A percentile compares a stretch with the other conserved stretches of the same genome.
Conservation (phyloP, 345 rosid species). For the Moringa oleifera region DNA sequence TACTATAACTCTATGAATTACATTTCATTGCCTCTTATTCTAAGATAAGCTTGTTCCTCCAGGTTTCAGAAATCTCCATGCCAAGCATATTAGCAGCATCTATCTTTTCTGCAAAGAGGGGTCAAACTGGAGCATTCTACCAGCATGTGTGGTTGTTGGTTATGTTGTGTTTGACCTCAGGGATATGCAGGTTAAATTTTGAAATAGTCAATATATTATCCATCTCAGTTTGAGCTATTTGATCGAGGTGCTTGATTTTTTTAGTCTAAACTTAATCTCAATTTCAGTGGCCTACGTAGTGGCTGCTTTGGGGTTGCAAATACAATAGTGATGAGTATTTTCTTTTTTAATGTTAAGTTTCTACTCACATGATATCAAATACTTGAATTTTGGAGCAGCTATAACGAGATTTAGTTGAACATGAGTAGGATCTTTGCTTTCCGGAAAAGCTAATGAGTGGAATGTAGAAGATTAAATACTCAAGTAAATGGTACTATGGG, state of each 20-base stretch:
- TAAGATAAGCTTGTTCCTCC: constrained; percentile 3
- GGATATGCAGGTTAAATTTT: constrained; percentile 37
- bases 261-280: not conserved
- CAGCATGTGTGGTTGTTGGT: constrained; percentile 25
- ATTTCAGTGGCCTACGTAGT: constrained; percentile 45
- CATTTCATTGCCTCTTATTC: not conserved
- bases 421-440: no score
- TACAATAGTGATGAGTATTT: constrained; percentile 32
- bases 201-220: not conserved
- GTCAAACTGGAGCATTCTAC: constrained; percentile 22
- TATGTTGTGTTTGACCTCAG: constrained; percentile 37
- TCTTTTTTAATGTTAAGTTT: no score
- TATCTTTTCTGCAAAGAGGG: constrained; percentile 39
- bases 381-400: not conserved
- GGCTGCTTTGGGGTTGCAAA: constrained; percentile 47
- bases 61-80: constrained; percentile 48
- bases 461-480: no score
- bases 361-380: not conserved
- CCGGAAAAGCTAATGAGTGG: no score
- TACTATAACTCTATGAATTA: not conserved
- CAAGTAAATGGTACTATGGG: no score
- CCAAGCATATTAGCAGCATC: constrained; percentile 44
- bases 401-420: not conserved
- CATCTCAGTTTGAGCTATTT: not conserved
- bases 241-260: not conserved